Base-by-base conservation (phyloP, 805 yeast genomes). In the Diddensiella caesifluorescens region DNA sequence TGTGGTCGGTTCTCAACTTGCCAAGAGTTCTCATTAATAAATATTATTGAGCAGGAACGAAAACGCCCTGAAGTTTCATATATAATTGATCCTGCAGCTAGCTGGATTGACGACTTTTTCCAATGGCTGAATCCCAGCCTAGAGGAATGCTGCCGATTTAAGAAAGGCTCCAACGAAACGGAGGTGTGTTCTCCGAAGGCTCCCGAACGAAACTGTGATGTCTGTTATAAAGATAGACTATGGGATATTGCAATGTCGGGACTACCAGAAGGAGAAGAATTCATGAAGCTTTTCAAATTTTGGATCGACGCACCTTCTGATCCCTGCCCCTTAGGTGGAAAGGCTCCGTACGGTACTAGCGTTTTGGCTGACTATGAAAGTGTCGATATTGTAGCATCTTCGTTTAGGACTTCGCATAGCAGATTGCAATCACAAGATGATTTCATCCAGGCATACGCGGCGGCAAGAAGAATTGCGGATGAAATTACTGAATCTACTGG, bases 241-340 rank as follows among this genome's bases (percentile, higher is more conserved):
- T 90, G 92, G 79, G 74, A 74, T 42, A 75, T 78, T 50, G 68
- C 73, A 30, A 85, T 88, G 95, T 68, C 71, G 4, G 95, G 92
- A 0, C 78, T 92, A 55, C 98, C 98, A 0, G 77, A 76, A 53
- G 78, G 77, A 27, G 73, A 70, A 0, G 80, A 79, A 26, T 90
- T 90, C 55, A 75, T 83, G 77, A 68, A 67, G 34, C 86, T 70
- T 52, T 81, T 88, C 57, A 61, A 74, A 18, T 75, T 82, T 31
- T 90, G 98, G 98, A 84, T 90, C 20, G 70, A 77, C 29, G 65
- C 86, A 1, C 84, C 86, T 20, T 83, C 95, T 44, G 92, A 84
- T 54, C 86, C 90, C 2, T 90, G 98, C 61, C 96, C 97, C 1
- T 65, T 90, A 21, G 97, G 95, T 3, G 98, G 98, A 2, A 83